phyloP scores from a whole-genome alignment of 2,329 filamentous ascomycete genomes.

The Coleophoma eucalyptorum region DNA sequence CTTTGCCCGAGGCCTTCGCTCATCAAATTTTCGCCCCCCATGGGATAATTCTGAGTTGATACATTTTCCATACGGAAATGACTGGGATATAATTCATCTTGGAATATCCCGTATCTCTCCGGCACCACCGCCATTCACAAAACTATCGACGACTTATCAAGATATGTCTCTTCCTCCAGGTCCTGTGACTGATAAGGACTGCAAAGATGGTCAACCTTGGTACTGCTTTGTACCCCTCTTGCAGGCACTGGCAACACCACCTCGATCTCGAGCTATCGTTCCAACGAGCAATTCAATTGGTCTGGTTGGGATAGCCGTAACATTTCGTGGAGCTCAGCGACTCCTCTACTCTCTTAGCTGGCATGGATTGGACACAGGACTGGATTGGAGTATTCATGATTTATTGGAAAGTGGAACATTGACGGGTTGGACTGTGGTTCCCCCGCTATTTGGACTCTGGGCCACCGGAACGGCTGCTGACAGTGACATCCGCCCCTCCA shows the following conservation, averaged over 20 bases:
- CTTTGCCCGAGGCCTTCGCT: not conserved
- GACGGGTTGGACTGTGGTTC: not conserved
- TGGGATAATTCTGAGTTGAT: not conserved
- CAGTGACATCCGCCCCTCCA: not conserved
- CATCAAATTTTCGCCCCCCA: not conserved
- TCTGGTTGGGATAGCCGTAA: not conserved
- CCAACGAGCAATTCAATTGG: not conserved
- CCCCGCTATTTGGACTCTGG: not conserved
- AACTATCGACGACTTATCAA: not conserved
- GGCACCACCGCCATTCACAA: not conserved
- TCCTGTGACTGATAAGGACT: not conserved
- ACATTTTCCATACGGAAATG: not conserved
- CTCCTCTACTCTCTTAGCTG: not conserved
- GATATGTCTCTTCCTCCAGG: not conserved
- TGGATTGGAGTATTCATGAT: not conserved
- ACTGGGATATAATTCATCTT: not conserved
- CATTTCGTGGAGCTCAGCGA: not conserved
- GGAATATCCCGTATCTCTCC: not conserved
- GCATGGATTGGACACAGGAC: not conserved
- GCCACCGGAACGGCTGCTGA: not conserved
- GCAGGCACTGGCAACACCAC: not conserved
- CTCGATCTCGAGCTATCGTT: not conserved
- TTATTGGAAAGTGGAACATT: not conserved
- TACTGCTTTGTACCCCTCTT: not conserved
- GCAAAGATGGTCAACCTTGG: not conserved